Evolutionary conservation across 139 green algal species (phyloP), one percentile per base, ranked within the genome.

Genomic region (Tetratostichococcus sp.): DNA sequence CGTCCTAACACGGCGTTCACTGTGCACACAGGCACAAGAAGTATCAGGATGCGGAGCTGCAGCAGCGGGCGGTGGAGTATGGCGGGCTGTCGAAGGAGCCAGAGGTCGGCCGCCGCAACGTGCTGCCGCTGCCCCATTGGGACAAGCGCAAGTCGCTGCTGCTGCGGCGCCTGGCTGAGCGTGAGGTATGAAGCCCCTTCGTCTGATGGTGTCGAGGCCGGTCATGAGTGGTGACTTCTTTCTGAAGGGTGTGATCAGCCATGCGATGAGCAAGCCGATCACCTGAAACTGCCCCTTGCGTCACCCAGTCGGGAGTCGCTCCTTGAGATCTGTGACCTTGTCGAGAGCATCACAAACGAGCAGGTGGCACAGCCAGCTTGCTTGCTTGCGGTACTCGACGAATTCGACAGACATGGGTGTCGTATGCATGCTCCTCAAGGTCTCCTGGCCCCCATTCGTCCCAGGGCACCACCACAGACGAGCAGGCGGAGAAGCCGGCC

Each of bases 61-160:
- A 98, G 83, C 96, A 99, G 89, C 83, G 95, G 4, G 92, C 92
- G 26, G 81, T 92, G 23, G 94, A 99, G 89, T 98, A 98, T 77
- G 58, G 86, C 68, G 87, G 83, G 65, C 75, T 97, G 65, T 58
- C 76, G 19, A 65, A 67, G 33, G 70, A 74, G 19, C 57, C 59
- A 23, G 33, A 79, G 1, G 78, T 86, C 30, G 83, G 82, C 17
- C 70, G 59, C 34, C 71, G 81, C 34, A 93, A 91, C 73, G 74
- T 97, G 43, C 83, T 90, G 69, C 87, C 89, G 30, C 91, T 96
- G 86, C 92, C 92, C 17, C 85, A 82, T 39, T 97, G 92, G 92
- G 85, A 91, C 39, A 87, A 86, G 75, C 80, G 87, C 34, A 83
- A 89, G 81, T 92, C 84, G 5, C 82, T 88, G 43, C 82, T 95